These are phyloP conservation scores for Pyricularia sp. DNA, from an alignment of 2,329 filamentous ascomycete species.

Conservation along the genomic window DNA sequence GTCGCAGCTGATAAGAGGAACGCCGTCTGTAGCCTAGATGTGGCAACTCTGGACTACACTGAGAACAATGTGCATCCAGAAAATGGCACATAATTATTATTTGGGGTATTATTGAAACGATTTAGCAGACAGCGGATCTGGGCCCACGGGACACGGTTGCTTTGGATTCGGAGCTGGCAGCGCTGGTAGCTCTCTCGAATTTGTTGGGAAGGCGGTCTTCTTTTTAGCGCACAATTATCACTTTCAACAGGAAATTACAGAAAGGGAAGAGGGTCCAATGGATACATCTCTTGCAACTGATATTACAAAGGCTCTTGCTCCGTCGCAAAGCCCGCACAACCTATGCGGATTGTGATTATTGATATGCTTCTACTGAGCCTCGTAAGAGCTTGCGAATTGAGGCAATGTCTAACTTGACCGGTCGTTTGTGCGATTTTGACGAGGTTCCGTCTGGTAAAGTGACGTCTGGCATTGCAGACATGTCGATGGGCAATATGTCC, in stretches of 20 bases:
- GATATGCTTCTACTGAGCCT: constrained; percentile 32
- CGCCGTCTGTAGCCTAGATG: not conserved
- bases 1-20: not conserved
- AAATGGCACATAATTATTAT: not conserved
- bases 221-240: not conserved
- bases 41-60: not conserved
- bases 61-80: not conserved
- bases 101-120: not conserved
- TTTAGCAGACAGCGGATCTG: not conserved
- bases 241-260: not conserved
- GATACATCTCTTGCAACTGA: not conserved
- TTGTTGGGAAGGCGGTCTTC: not conserved
- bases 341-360: constrained; percentile 18
- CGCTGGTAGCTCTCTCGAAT: not conserved
- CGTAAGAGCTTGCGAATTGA: constrained; percentile 32
- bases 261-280: not conserved
- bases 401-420: constrained; percentile 24
- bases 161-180: not conserved
- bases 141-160: not conserved
- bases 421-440: constrained; percentile 4
- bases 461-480: constrained; percentile 11
- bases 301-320: not conserved
- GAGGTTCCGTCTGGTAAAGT: not conserved
- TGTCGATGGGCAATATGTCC: constrained; percentile 39
- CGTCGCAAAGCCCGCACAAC: not conserved